These are phyloP conservation scores for Tilletia indica DNA, from an alignment of 1,284 basidiomycete species.

Conservation along the genomic window DNA sequence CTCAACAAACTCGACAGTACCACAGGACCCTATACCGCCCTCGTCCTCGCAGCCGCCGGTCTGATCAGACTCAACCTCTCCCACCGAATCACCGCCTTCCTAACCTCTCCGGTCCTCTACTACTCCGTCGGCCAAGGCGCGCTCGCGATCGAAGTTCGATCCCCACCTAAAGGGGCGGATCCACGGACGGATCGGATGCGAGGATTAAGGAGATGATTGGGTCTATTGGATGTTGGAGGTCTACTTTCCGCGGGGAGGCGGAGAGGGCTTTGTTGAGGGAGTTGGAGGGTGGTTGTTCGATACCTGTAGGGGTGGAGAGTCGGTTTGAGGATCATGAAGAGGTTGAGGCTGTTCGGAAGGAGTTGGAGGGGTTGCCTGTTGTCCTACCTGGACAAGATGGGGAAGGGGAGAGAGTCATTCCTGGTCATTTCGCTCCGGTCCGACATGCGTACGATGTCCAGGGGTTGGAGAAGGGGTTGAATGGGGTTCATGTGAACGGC, in stretches of 20 bases:
- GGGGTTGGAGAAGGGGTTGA: not conserved
- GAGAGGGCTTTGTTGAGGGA: conserved; percentile 83
- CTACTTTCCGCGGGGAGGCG: conserved; percentile 46
- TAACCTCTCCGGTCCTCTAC: conserved; percentile 71
- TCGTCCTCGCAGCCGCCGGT: conserved; percentile 92
- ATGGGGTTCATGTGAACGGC: not conserved
- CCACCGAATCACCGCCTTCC: conserved; percentile 73
- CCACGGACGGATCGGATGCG: conserved; percentile 46
- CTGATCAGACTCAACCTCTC: conserved; percentile 75
- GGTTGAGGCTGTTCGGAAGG: conserved; percentile 43
- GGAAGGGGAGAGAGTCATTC: not conserved
- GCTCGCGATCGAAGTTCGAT: conserved; percentile 80
- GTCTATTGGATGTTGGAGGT: conserved; percentile 50
- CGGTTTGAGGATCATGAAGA: conserved; percentile 48
- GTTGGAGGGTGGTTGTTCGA: conserved; percentile 93
- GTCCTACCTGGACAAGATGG: conserved; percentile 17
- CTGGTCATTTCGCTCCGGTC: conserved; percentile 15
- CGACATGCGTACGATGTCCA: conserved; percentile 10
- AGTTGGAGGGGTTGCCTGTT: conserved; percentile 33
- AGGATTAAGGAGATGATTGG: conserved; percentile 41
- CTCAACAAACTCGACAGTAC: conserved; percentile 85
- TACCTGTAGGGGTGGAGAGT: conserved; percentile 85
- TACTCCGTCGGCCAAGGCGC: conserved; percentile 95
- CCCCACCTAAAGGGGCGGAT: conserved; percentile 45
- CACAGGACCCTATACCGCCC: conserved; percentile 77